Base-by-base conservation (phyloP, 805 yeast species). In the Hanseniaspora jakobsenii region DNA sequence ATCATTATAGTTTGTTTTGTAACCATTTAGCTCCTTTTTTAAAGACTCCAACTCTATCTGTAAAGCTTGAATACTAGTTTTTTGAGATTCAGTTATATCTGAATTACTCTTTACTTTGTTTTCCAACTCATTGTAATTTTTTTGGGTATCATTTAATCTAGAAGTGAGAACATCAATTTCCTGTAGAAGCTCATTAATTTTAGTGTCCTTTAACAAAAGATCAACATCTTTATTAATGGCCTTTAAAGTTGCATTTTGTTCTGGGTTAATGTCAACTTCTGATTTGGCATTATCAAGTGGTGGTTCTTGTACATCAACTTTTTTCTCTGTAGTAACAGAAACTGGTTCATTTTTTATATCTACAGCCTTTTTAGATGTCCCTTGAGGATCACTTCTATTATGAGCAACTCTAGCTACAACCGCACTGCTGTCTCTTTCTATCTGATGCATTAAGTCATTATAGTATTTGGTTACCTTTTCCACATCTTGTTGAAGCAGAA, bases 1-100 rank as follows among this genome's bases (percentile, higher is more conserved):
- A 8, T 53, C 42, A 45, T 58, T 62, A 24, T 56, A 60, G 47
- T 58, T 60, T 1, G 42, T 32, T 10, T 24, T 24, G 28, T 59
- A 45, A 30, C 51, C 55, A 13, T 22, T 22, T 18, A 35, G 14
- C 12, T 35, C 39, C 13, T 36, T 17, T 9, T 36, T 16, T 19
- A 36, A 24, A 24, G 27, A 7, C 16, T 5, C 27, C 6, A 7
- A 7, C 10, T 24, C 27, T 24, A 24, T 7, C 6, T 7, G 6
- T 24, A 24, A 24, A 24, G 27, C 10, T 24, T 24, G 27, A 24
- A 7, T 10, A 7, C 10, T 24, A 7, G 10, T 7, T 24, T 24
- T 6, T 24, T 7, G 10, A 30, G 10, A 31, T n/a, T n/a, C n/a
- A n/a, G n/a, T n/a, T n/a, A n/a, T n/a, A n/a, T n/a, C n/a, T n/a